A percentile compares a stretch with the other conserved stretches of the same genome.
Conservation (phyloP, 2,329 filamentous ascomycete species). For the Leptographium wingfieldii region DNA sequence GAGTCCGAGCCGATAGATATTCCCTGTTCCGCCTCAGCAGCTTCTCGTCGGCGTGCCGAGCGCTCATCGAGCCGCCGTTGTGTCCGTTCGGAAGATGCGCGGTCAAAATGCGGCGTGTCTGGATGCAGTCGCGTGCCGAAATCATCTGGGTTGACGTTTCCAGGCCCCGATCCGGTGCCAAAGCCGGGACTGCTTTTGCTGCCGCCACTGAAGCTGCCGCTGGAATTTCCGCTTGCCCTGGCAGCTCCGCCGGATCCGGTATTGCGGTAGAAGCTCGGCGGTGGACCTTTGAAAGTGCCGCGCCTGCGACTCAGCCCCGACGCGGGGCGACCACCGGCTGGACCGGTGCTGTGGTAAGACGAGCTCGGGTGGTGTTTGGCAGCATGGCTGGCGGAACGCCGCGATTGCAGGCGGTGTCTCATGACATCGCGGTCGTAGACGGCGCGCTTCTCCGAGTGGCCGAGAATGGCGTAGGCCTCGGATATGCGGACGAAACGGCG, state of each 20-base stretch:
- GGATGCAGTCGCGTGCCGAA: slow-evolving; percentile 21
- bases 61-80: slow-evolving; percentile 50
- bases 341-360: slow-evolving; percentile 45
- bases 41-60: slow-evolving; percentile 24
- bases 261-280: slow-evolving; percentile 73
- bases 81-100: slow-evolving; percentile 56
- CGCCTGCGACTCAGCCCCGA: slow-evolving; percentile 69
- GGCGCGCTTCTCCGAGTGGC: slow-evolving; percentile 58
- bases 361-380: slow-evolving; percentile 19
- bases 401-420: slow-evolving; percentile 22
- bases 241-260: slow-evolving; percentile 17
- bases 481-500: slow-evolving; percentile 71
- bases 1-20: slow-evolving; percentile 22
- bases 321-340: slow-evolving; percentile 63
- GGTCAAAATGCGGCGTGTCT: slow-evolving; percentile 68
- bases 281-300: slow-evolving; percentile 68
- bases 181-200: slow-evolving; percentile 24
- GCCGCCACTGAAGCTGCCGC: slow-evolving; percentile 22
- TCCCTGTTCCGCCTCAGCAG: slow-evolving; percentile 7
- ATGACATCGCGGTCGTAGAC: slow-evolving; percentile 66
- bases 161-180: slow-evolving; percentile 3
- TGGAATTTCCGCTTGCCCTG: slow-evolving; percentile 10
- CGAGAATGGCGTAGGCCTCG: slow-evolving; percentile 71
- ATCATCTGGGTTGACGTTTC: slow-evolving; percentile 5
- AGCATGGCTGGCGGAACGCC: slow-evolving; percentile 18